phyloP scores from a whole-genome alignment of 2,329 filamentous ascomycete genomes.

The Harringtonia aguacate region DNA sequence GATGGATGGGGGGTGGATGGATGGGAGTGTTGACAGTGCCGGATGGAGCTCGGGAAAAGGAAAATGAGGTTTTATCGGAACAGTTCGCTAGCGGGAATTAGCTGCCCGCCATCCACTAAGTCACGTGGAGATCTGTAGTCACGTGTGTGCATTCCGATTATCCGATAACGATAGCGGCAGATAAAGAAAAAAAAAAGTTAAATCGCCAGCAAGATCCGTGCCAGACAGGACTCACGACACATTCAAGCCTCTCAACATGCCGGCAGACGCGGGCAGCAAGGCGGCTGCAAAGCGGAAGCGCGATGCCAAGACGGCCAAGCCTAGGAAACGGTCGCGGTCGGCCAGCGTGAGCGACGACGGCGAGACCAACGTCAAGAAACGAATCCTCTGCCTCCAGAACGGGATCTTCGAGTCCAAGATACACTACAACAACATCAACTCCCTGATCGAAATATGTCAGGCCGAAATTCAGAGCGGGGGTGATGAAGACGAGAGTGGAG shows the following conservation, averaged over 20 bases:
- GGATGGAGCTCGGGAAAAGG: conserved; percentile 12
- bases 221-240: background rate
- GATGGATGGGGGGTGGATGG: conserved; percentile 12
- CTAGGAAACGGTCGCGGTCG: conserved; percentile 41
- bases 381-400: conserved; percentile 65
- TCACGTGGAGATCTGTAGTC: conserved; percentile 22
- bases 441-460: conserved; percentile 52
- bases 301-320: conserved; percentile 27
- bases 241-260: conserved; percentile 2
- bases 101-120: background rate
- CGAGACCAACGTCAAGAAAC: conserved; percentile 39
- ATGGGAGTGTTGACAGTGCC: conserved; percentile 5
- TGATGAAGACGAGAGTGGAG: conserved; percentile 20
- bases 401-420: conserved; percentile 78
- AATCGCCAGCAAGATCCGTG: background rate
- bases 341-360: conserved; percentile 30
- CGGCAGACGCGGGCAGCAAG: background rate
- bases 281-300: conserved; percentile 40
- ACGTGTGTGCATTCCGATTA: background rate
- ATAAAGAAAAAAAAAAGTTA: conserved; percentile 4
- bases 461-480: conserved; percentile 18
- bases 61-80: conserved; percentile 34
- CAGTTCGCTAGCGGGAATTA: conserved; percentile 9
- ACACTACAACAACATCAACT: conserved; percentile 83
- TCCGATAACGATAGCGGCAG: background rate